phyloP scores from a whole-genome alignment of 495 filamentous ascomycete genomes.

The Xylaria grammica region DNA sequence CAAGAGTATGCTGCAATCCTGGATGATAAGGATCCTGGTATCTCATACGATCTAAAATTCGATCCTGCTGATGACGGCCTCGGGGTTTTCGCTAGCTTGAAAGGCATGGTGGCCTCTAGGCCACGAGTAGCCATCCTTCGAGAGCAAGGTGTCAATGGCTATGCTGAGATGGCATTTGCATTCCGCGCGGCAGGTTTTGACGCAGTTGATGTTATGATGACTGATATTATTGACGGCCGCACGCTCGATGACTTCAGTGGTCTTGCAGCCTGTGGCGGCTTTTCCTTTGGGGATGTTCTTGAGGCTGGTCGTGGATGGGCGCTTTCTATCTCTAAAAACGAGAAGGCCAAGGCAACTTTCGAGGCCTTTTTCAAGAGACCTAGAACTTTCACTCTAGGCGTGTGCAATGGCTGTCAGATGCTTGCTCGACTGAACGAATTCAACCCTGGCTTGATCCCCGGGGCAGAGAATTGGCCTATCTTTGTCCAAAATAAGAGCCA shows the following conservation, averaged over 20 bases:
- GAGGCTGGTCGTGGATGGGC: constrained; percentile 97
- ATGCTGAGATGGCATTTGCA: constrained; percentile 95
- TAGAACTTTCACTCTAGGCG: constrained; percentile 91
- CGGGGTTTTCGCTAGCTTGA: constrained; percentile 53
- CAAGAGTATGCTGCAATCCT: constrained; percentile 78
- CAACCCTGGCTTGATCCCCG: constrained; percentile 64
- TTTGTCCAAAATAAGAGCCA: constrained; percentile 86
- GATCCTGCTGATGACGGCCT: constrained; percentile 77
- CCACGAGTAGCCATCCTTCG: constrained; percentile 93
- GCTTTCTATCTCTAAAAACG: constrained; percentile 87
- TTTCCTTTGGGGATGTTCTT: constrained; percentile 95
- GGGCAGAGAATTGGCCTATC: constrained; percentile 81
- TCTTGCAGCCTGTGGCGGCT: constrained; percentile 92
- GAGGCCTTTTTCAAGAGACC: constrained; percentile 82
- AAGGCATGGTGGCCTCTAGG: constrained; percentile 69
- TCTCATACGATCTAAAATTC: constrained; percentile 84
- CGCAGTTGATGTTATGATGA: constrained; percentile 95
- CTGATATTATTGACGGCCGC: constrained; percentile 79
- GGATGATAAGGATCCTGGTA: constrained; percentile 80
- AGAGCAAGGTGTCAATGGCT: constrained; percentile 94
- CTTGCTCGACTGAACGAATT: constrained; percentile 79
- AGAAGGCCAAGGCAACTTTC: constrained; percentile 77
- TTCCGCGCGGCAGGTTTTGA: constrained; percentile 92
- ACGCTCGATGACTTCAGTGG: constrained; percentile 83
- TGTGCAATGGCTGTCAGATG: constrained; percentile 99